Base-by-base conservation (phyloP, 306 rosid species). In the Chamaecrista fasciculata region DNA sequence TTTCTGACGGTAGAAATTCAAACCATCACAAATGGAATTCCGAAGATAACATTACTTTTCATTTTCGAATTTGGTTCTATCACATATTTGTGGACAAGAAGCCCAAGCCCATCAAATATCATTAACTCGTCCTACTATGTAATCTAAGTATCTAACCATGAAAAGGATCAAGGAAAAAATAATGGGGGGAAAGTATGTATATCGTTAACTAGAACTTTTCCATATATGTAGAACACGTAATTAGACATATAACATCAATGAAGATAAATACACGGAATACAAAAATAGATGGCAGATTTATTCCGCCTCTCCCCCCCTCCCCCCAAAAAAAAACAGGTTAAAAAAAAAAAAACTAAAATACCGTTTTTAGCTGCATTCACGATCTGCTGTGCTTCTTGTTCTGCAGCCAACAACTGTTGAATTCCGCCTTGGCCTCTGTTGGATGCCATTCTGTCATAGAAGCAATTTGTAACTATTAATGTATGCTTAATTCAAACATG, bases 381-480 rank as follows among this genome's bases (percentile, higher is more conserved):
- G 40, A 95, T 95, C 78, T 89, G 89, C 66, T 95, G 99, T 39
- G 97, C 99, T 69, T 91, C 99, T 84, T 91, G 97, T 55, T 95
- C 99, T 15, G 96, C 97, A 74, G 95, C 90, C 70, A 95, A 86
- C 91, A 95, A 76, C 71, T 95, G 99, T 33, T 95, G 99, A 79
- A 95, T 95, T 73, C 99, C 92, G 74, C 97, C 97, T 82, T 87
- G 97, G 78, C 88, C 80, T 76, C 97, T 87, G 23, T 43, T 85
- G 55, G 95, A 76, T 63, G 97, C 92, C 99, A 91, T 95, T 63
- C 77, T 85, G 81, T 29, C 34, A 81, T 74, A 58, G 46, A 82
- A 47, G 78, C 39, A 57, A 6, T 14, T 18, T 18, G 23, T 23
- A 23, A 76, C 50, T 20, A 34, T 33, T 4, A 43, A 73, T 16